Conservation (phyloP, 2,329 filamentous ascomycete species). For the Amphichorda felina region DNA sequence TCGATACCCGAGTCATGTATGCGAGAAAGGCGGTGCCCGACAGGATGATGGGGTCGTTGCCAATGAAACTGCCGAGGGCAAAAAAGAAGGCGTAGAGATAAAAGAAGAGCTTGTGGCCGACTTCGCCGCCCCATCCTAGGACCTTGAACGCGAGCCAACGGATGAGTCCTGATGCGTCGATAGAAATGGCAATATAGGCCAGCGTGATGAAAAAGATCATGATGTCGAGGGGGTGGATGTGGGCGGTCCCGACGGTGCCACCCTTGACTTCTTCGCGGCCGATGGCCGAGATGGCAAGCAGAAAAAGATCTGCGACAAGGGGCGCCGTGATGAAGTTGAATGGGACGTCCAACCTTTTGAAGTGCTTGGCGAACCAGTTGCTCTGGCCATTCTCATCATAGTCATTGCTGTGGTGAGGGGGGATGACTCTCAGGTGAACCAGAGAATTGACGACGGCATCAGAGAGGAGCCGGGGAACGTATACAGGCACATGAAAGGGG, state of each 20-base stretch:
- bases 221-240: slow-evolving; percentile 60
- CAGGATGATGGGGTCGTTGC: slow-evolving; percentile 65
- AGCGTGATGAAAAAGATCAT: slow-evolving; percentile 65
- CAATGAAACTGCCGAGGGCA: slow-evolving; percentile 52
- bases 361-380: slow-evolving; percentile 16
- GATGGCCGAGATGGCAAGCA: slow-evolving; percentile 59
- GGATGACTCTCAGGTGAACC: slow-evolving; percentile 36
- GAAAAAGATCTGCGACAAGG: slow-evolving; percentile 57
- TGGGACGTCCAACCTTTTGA: slow-evolving; percentile 44
- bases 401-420: no score
- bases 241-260: slow-evolving; percentile 52
- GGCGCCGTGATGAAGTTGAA: slow-evolving; percentile 63
- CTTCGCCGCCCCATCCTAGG: slow-evolving; percentile 52
- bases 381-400: no score
- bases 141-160: slow-evolving; percentile 60
- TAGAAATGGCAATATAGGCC: slow-evolving; percentile 67
- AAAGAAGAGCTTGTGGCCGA: slow-evolving; percentile 58
- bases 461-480: slow-evolving; percentile 38
- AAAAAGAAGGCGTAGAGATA: slow-evolving; percentile 68
- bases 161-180: slow-evolving; percentile 64
- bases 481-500: slow-evolving; percentile 54
- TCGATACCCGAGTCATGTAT: slow-evolving; percentile 66
- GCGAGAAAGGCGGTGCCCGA: slow-evolving; percentile 65
- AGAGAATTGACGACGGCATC: slow-evolving; percentile 27
- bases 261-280: slow-evolving; percentile 54